These are phyloP conservation scores for Elasticomyces elasticus DNA, from an alignment of 495 filamentous ascomycete species.

Conservation along the genomic window DNA sequence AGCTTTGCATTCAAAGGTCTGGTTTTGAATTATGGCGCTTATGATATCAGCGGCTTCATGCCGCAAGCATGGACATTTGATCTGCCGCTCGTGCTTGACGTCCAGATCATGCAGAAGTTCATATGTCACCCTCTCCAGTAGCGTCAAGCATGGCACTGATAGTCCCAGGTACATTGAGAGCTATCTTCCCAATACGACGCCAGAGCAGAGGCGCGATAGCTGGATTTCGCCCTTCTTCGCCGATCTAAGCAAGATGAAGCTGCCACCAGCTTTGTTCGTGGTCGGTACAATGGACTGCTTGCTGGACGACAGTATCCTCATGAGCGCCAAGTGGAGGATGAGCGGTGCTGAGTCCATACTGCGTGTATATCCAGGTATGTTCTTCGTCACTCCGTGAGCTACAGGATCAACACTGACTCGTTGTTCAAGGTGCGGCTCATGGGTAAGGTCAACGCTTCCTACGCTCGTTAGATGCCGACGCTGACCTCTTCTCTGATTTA, in stretches of 20 bases:
- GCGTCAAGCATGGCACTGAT: background rate
- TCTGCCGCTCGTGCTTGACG: slow-evolving; percentile 33
- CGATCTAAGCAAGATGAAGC: slow-evolving; percentile 34
- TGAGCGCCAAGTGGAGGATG: slow-evolving; percentile 44
- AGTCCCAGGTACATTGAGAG: slow-evolving; percentile 25
- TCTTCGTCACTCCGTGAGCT: background rate
- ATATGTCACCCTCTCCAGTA: background rate
- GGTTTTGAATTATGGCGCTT: slow-evolving; percentile 39
- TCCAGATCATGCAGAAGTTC: slow-evolving; percentile 35
- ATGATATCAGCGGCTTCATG: slow-evolving; percentile 35
- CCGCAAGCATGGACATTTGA: slow-evolving; percentile 29
- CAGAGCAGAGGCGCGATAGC: slow-evolving; percentile 30
- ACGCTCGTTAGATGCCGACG: too few species aligned
- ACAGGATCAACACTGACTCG: background rate
- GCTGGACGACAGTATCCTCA: slow-evolving; percentile 47
- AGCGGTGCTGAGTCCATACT: slow-evolving; percentile 40
- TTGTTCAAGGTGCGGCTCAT: slow-evolving; percentile 11
- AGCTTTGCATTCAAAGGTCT: slow-evolving; percentile 36
- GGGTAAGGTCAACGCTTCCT: too few species aligned
- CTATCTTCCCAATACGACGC: slow-evolving; percentile 35
- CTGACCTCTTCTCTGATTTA: too few species aligned
- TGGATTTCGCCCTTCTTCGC: slow-evolving; percentile 37
- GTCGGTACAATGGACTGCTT: slow-evolving; percentile 45
- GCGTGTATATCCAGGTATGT: slow-evolving; percentile 42
- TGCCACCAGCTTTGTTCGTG: slow-evolving; percentile 45